Conservation (phyloP, 2,329 filamentous ascomycete species). For the Neofusicoccum ribis region DNA sequence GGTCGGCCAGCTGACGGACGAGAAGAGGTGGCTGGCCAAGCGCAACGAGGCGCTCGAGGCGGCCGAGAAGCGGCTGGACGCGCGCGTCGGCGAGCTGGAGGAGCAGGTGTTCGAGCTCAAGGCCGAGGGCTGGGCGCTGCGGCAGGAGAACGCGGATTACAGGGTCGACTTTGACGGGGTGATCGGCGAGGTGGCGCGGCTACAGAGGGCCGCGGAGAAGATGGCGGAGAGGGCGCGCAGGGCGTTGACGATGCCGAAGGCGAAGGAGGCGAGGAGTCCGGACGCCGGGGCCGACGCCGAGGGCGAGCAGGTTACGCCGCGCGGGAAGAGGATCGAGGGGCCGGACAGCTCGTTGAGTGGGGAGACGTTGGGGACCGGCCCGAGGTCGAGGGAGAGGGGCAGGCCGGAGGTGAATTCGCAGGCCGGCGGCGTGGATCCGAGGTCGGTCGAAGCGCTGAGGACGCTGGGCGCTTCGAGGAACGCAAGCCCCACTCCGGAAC, state of each 20-base stretch:
- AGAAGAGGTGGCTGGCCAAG: constrained; percentile 1
- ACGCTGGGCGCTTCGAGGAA: constrained; percentile 8
- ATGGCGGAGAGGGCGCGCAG: not conserved
- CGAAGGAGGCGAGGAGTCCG: not conserved
- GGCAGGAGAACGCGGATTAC: not conserved
- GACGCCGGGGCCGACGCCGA: not conserved
- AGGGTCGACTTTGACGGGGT: not conserved
- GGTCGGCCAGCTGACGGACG: not conserved
- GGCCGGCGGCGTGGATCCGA: not conserved
- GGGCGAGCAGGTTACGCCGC: not conserved
- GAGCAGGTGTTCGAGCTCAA: not conserved
- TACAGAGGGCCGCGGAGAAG: not conserved
- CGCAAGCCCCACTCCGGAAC: not conserved
- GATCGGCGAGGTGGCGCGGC: not conserved
- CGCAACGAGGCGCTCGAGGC: constrained; percentile 12
- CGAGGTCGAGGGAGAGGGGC: not conserved
- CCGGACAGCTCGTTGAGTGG: not conserved
- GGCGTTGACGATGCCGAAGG: not conserved
- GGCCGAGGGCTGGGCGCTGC: not conserved
- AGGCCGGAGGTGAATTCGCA: not conserved
- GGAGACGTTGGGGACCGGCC: not conserved
- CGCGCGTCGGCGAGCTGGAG: not conserved
- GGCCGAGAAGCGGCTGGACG: not conserved
- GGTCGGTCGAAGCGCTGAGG: constrained; percentile 9
- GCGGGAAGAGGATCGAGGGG: not conserved